Evolutionary conservation across 2,329 filamentous ascomycete genomes (phyloP), one percentile per base, ranked within the genome.

Genomic region (Colletotrichum tropicicola): DNA sequence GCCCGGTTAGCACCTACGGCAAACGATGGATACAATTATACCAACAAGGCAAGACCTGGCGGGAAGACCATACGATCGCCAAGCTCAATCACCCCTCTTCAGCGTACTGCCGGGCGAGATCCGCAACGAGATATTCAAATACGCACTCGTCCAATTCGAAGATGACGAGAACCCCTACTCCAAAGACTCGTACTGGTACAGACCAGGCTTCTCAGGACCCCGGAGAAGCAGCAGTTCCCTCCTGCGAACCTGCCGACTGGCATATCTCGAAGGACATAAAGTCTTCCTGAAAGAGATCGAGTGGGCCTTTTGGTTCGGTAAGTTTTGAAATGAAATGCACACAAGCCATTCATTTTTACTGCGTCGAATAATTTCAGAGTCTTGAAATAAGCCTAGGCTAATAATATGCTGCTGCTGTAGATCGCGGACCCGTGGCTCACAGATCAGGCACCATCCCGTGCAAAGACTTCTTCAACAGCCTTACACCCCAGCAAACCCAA

Each of bases 51-150:
- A 7, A 5, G 43, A 5, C 21, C 28, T 61, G 17, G 32, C 47
- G 9, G 37, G 37, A n/a, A 32, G 37, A n/a, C 15, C 37, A 3
- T 53, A 27, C 10, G 25, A 54, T 23, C 25, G 12, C 27, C 61
- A 65, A 17, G n/a, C 15, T 9, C 25, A 44, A 1, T 51, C 15
- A 13, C 64, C 59, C 13, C 70, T 83, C 1, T 83, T 81, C 67
- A 41, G 58, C 2, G 15, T 65, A 2, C 69, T 87, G 0, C 84
- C 85, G 0, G 77, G 78, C 15, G 85, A 88, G 70, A 68, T 87
- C 13, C 81, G 85, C 58, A 75, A 77, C 64, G 69, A 73, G 2
- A 83, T 88, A 51, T 88, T 84, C 69, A 61, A 72, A 9, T 74
- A 73, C 45, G 77, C 73, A 0, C 70, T 85, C 4, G 72, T 76